These are phyloP conservation scores for Diplodia seriata DNA, from an alignment of 2,329 filamentous ascomycete species.

Conservation along the genomic window DNA sequence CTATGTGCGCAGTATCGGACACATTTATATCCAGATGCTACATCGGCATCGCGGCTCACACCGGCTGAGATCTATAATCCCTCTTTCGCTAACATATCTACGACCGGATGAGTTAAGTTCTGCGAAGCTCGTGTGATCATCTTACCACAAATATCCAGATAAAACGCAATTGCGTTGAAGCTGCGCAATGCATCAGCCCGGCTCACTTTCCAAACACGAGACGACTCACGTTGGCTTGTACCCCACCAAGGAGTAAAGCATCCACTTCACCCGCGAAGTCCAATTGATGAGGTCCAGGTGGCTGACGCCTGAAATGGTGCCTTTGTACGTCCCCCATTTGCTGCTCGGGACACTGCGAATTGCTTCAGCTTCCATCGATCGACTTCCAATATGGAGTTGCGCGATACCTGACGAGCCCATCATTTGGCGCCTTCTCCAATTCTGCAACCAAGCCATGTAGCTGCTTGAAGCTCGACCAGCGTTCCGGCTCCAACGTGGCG, in stretches of 20 bases:
- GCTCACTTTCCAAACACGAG: neutral
- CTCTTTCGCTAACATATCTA: neutral
- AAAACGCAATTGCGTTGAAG: slow-evolving; percentile 70
- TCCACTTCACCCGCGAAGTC: slow-evolving; percentile 67
- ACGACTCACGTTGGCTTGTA: slow-evolving; percentile 59
- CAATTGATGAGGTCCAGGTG: slow-evolving; percentile 72
- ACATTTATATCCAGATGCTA: neutral
- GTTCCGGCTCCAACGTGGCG: slow-evolving; percentile 61
- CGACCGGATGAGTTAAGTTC: neutral
- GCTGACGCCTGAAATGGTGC: slow-evolving; percentile 67
- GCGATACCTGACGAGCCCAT: slow-evolving; percentile 64
- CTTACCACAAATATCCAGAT: slow-evolving; percentile 70
- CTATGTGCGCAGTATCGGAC: no score
- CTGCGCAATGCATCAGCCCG: slow-evolving; percentile 44
- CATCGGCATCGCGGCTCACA: neutral
- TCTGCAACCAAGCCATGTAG: slow-evolving; percentile 62
- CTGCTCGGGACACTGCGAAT: slow-evolving; percentile 61
- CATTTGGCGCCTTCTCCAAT: slow-evolving; percentile 65
- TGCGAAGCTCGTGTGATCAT: neutral
- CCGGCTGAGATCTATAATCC: neutral
- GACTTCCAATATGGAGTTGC: neutral
- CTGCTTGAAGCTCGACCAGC: slow-evolving; percentile 64
- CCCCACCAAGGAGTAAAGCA: slow-evolving; percentile 63
- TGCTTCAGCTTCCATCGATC: neutral
- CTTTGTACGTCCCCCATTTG: slow-evolving; percentile 68